These are phyloP conservation scores for Ophioceras dolichostomum DNA, from an alignment of 2,329 filamentous ascomycete species.

Conservation along the genomic window DNA sequence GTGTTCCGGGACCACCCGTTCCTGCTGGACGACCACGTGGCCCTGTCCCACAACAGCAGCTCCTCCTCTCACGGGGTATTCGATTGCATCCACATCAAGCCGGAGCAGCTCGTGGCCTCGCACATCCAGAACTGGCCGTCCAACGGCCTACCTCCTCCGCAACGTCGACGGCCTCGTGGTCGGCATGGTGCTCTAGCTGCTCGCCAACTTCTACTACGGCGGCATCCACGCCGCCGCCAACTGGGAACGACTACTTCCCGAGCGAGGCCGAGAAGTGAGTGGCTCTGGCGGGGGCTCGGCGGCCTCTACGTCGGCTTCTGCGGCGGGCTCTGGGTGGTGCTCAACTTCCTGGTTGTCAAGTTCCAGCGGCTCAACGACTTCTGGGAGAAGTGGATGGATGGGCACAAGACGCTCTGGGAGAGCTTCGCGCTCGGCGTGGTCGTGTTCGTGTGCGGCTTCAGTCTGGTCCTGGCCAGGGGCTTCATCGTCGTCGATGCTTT, in stretches of 20 bases:
- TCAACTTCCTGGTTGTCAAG: background rate
- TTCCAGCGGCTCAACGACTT: background rate
- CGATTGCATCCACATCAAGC: background rate
- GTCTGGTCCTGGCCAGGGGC: background rate
- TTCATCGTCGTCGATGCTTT: conserved; percentile 1
- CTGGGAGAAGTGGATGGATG: conserved; percentile 2
- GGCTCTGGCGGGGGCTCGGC: background rate
- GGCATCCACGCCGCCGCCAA: conserved; percentile 1
- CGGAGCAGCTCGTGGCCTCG: background rate
- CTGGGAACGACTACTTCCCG: conserved; percentile 1
- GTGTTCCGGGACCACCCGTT: too few species aligned
- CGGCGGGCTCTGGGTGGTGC: background rate
- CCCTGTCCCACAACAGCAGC: too few species aligned
- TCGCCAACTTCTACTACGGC: background rate
- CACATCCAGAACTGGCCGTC: background rate
- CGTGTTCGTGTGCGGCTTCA: background rate
- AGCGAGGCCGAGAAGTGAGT: conserved; percentile 1
- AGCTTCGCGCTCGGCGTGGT: background rate
- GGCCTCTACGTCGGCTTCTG: background rate
- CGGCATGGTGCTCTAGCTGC: background rate
- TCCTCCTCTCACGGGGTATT: too few species aligned
- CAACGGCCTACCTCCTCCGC: background rate
- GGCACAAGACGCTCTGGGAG: background rate
- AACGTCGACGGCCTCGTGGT: background rate
- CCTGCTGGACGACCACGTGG: too few species aligned